Evolutionary conservation across 768 basidiomycete genomes (phyloP), one percentile per base, ranked within the genome.

Genomic region (Russula abietina): DNA sequence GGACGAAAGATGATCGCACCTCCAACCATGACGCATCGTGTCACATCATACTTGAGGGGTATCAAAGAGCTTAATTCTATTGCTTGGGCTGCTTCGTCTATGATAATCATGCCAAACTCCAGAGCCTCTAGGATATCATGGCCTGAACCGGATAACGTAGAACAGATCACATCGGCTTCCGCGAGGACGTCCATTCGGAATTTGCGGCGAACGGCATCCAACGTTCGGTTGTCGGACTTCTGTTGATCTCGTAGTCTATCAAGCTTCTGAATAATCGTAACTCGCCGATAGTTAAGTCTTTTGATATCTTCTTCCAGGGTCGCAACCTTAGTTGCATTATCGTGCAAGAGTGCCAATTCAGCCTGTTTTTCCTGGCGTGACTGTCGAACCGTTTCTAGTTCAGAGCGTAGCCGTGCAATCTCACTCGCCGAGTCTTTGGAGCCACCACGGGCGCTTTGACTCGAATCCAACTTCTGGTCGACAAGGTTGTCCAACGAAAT

Each of bases 11-110:
- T 53, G 48, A 46, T 28, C 75, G 61, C 58, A 87, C 87, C 87
- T 77, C 97, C 97, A 54, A 99, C 95, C 85, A 99, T 86, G 61
- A 98, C 84, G 70, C 93, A 97, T 33, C 86, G 83, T 56, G 79
- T 80, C 66, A 86, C 89, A 32, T 81, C 82, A 74, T 93, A 98
- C 73, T 91, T 97, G 65, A 99, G 78, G 43, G 97, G 97, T 61
- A 99, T 98, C 64, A 99, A 75, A 9, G 96, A 92, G 66, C 91
- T 93, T 46, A 98, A 80, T 73, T 99, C 97, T 52, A 98, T 89
- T 17, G 95, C 88, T 74, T 99, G 97, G 1, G 96, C 96, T 1
- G 97, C 97, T 74, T 99, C 97, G 70, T 99, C 97, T 63, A 99
- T 96, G 72, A 99, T 86, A 68, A 99, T 83, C 75, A 96, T 91